Base-by-base conservation (phyloP, 164 flowering plant genomes). In the Stephania cephalantha region DNA sequence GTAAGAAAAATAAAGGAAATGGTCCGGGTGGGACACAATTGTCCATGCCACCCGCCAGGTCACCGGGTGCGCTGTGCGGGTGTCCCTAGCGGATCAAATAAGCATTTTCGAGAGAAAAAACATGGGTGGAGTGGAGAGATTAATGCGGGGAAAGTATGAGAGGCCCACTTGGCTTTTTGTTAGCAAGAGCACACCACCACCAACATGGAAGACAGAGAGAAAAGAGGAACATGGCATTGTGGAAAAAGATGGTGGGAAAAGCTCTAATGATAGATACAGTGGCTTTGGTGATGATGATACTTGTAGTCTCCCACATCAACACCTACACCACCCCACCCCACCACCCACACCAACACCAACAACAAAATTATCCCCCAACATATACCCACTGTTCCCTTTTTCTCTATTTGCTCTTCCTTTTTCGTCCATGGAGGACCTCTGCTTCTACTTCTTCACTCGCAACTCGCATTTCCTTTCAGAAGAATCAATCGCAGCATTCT, bases 191-290 rank as follows among this genome's bases (percentile, higher is more conserved):
- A 45, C 55, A 70, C n/a, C 50, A 45, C 55, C 55, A 9, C 55
- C 55, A 46, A 58, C 44, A 30, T 48, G 71, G 65, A 13, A 53
- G 75, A 73, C 74, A 64, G 72, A 69, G 50, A 69, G 48, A 69
- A 22, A 70, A 29, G 48, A 22, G 53, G 73, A 53, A 71, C 61
- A 48, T 48, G 25, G 20, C 64, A 66, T 73, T 80, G 79, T 80
- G 77, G 72, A 80, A 82, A 35, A 82, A 84, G 83, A 84, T 79
- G 87, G 86, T 82, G 87, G 82, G 69, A 81, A 91, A 88, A 90
- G 92, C 78, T 83, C 87, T 88, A 84, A 85, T 86, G 88, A 90
- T 85, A 86, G 86, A 86, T 85, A 82, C 82, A 82, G 88, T 79
- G 80, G 81, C 87, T 85, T 81, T 86, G 83, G 85, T 85, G 81